Evolutionary conservation across 1,284 basidiomycete genomes (phyloP), one percentile per base, ranked within the genome.

Genomic region (Anthracocystis panici-leucophaei): DNA sequence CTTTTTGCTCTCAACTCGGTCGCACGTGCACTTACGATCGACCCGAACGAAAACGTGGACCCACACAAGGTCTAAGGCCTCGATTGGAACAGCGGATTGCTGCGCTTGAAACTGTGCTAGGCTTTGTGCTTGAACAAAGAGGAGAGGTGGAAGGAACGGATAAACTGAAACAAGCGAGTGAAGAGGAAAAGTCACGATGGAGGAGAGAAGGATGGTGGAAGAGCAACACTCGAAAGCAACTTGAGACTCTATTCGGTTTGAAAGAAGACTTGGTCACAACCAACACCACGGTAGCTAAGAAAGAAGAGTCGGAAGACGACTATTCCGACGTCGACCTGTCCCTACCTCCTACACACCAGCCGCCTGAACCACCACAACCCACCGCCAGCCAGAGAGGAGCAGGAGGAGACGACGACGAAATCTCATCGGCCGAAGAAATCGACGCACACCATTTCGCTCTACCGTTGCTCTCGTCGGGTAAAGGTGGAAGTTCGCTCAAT

Each of bases 41-140:
- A 27, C 75, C 75, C 10, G 70, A 70, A 38, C 60, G 75, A 20
- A 77, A 77, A 27, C 35, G 75, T 0, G 75, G 75, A 0, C 75
- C 75, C 4, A 67, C 64, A 1, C 70, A 73, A 33, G 75, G 75
- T 0, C n/a, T 77, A 16, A 40, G 75, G 2, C 70, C 66, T 4
- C 41, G 54, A 20, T 44, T 77, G 10, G 75, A 77, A 49, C 42
- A 56, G n/a, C 27, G 60, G 8, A 65, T 77, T 8, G 27, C 58
- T 0, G 53, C 49, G 3, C 41, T 77, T 1, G 75, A 77, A 33
- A 56, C 59, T 8, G 33, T 73, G 8, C n/a, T 77, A 16, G 75
- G 70, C 3, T 68, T 60, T 20, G 10, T 63, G 1, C 29, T 75
- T 0, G 23, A 21, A 7, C 42, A 68, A 8, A 21, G 25, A 18